phyloP scores from a whole-genome alignment of 2,329 filamentous ascomycete species.

The Nemania sp. region DNA sequence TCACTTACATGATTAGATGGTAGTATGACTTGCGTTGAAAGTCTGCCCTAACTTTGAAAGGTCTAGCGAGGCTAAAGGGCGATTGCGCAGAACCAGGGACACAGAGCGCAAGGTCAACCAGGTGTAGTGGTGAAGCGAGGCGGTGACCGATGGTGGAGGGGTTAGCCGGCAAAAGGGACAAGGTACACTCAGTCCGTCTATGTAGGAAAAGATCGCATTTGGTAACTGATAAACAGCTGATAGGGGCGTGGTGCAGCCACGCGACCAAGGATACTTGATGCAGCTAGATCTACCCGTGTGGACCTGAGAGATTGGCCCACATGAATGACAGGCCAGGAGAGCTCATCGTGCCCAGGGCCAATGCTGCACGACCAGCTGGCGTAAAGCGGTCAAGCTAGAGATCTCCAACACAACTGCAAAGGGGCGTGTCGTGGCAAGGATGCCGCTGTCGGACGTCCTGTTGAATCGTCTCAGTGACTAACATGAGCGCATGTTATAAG shows the following conservation, averaged over 20 bases:
- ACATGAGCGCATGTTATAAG: slow-evolving; percentile 36
- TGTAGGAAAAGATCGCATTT: slow-evolving; percentile 16
- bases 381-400: slow-evolving; percentile 38
- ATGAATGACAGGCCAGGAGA: slow-evolving; percentile 37
- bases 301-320: slow-evolving; percentile 32
- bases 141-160: slow-evolving; percentile 35
- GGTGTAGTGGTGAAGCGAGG: slow-evolving; percentile 35
- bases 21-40: slow-evolving; percentile 37
- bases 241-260: slow-evolving; percentile 34
- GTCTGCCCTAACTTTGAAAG: slow-evolving; percentile 29
- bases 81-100: slow-evolving; percentile 19
- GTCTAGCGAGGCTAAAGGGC: slow-evolving; percentile 16
- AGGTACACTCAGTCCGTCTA: slow-evolving; percentile 13
- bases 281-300: slow-evolving; percentile 41
- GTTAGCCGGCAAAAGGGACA: slow-evolving; percentile 8
- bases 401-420: slow-evolving; percentile 33
- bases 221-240: slow-evolving; percentile 28
- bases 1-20: slow-evolving; percentile 34
- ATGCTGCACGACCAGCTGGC: slow-evolving; percentile 43
- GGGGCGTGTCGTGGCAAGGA: slow-evolving; percentile 32
- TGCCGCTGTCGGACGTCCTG: slow-evolving; percentile 37
- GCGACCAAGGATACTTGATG: slow-evolving; percentile 34
- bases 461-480: slow-evolving; percentile 24
- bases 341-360: slow-evolving; percentile 31
- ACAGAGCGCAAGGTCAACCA: slow-evolving; percentile 18